Conservation (phyloP, 345 rosid genomes). For the Mangifera indica region DNA sequence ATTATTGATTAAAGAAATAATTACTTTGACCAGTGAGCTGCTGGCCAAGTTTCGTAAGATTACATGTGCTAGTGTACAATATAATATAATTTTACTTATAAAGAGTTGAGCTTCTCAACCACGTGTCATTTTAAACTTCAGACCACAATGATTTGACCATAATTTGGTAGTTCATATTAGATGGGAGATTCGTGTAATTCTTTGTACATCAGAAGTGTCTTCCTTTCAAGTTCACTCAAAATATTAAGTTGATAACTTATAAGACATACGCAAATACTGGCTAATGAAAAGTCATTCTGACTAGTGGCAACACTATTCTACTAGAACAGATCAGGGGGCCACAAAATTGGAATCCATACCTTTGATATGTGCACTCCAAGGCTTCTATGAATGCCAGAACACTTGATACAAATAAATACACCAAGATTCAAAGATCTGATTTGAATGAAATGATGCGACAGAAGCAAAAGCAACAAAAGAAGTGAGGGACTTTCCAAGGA, state of each 20-base stretch:
- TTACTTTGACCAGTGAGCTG: no score
- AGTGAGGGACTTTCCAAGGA: not conserved
- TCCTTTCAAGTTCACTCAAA: not conserved
- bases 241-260: not conserved
- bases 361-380: slow-evolving; percentile 97
- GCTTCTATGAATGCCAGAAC: slow-evolving; percentile 97
- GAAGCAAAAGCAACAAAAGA: slow-evolving; percentile 16
- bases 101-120: not conserved
- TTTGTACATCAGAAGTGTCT: no score
- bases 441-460: slow-evolving; percentile 26
- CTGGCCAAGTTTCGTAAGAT: not conserved
- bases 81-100: not conserved
- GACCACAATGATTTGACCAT: not conserved
- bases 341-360: slow-evolving; percentile 38
- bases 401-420: slow-evolving; percentile 91
- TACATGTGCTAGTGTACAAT: not conserved
- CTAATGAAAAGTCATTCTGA: not conserved
- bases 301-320: not conserved
- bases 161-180: not conserved
- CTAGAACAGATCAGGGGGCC: not conserved
- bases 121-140: not conserved
- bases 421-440: slow-evolving; percentile 78
- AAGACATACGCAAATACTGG: not conserved
- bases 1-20: not conserved
- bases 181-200: not conserved